These are phyloP conservation scores for Fusarium pilosicola DNA, from an alignment of 2,329 filamentous ascomycete species.

Conservation along the genomic window DNA sequence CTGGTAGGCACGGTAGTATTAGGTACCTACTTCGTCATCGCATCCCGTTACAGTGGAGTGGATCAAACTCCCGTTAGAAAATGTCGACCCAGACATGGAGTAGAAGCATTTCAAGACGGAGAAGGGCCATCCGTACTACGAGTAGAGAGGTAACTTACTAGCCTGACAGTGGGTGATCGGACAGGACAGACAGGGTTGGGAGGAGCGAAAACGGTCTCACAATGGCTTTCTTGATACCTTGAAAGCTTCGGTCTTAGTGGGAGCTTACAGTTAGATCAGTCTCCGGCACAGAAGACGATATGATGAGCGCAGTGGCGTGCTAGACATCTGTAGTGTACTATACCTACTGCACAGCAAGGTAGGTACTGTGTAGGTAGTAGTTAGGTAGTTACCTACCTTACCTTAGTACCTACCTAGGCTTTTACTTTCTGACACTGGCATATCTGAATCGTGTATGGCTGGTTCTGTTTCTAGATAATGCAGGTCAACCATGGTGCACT, in stretches of 20 bases:
- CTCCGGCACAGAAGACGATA: conserved; percentile 3
- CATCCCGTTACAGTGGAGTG: background rate
- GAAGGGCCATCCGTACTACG: background rate
- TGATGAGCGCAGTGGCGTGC: conserved; percentile 35
- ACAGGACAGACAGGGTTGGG: conserved; percentile 5
- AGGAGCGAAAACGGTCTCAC: conserved; percentile 12
- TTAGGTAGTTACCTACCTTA: background rate
- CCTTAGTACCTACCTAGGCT: background rate
- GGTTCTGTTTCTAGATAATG: conserved; percentile 31
- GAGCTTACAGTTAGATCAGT: background rate
- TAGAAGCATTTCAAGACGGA: conserved; percentile 4
- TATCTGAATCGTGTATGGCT: conserved; percentile 23
- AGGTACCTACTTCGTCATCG: conserved; percentile 28
- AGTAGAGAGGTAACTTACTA: conserved; percentile 1
- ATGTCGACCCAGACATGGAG: conserved; percentile 19
- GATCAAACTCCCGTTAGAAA: conserved; percentile 19
- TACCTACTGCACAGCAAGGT: background rate
- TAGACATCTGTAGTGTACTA: background rate
- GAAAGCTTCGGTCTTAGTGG: background rate
- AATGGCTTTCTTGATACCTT: conserved; percentile 27
- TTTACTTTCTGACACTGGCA: conserved; percentile 20
- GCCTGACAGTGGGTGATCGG: background rate
- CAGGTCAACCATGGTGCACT: conserved; percentile 16
- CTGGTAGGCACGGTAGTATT: conserved; percentile 14
- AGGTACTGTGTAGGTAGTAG: background rate